Evolutionary conservation across 2,329 filamentous ascomycete species (phyloP).

Genomic region (Botryotinia convoluta): DNA sequence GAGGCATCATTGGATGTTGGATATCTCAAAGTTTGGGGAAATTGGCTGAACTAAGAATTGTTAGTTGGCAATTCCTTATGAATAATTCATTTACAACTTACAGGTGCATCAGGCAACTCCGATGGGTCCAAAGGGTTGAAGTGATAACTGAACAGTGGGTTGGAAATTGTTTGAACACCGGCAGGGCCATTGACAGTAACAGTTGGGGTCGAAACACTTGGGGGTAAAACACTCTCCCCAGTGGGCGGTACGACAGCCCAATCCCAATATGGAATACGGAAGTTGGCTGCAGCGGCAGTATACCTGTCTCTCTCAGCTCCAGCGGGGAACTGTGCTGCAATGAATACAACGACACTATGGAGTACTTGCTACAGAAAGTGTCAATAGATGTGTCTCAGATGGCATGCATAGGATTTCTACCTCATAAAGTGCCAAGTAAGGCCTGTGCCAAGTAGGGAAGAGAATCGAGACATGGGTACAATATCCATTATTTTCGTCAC

Average conservation of each 20-base stretch:
- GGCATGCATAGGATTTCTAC: constrained; percentile 37
- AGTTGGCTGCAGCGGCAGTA: constrained; percentile 40
- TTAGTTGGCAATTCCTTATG: background rate
- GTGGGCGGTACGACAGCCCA: constrained; percentile 47
- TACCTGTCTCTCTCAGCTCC: constrained; percentile 43
- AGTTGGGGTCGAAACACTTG: constrained; percentile 45
- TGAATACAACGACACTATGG: constrained; percentile 45
- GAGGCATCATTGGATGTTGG: constrained; percentile 43
- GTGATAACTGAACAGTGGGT: constrained; percentile 52
- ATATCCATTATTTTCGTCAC: constrained; percentile 31
- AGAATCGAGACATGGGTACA: constrained; percentile 35
- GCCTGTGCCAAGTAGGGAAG: constrained; percentile 51
- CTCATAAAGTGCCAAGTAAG: constrained; percentile 56
- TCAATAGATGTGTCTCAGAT: background rate
- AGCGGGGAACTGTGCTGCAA: constrained; percentile 41
- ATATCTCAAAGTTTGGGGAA: constrained; percentile 58
- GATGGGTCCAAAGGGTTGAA: constrained; percentile 45
- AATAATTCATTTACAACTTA: constrained; percentile 41
- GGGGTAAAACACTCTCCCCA: constrained; percentile 49
- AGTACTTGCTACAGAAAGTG: constrained; percentile 50
- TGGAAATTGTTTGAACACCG: constrained; percentile 42
- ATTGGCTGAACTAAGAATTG: constrained; percentile 52
- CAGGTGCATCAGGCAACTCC: constrained; percentile 59
- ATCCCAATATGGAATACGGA: constrained; percentile 50
- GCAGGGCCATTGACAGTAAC: constrained; percentile 56